Conservation (phyloP, 2,329 filamentous ascomycete species). For the Coleophoma crateriformis region DNA sequence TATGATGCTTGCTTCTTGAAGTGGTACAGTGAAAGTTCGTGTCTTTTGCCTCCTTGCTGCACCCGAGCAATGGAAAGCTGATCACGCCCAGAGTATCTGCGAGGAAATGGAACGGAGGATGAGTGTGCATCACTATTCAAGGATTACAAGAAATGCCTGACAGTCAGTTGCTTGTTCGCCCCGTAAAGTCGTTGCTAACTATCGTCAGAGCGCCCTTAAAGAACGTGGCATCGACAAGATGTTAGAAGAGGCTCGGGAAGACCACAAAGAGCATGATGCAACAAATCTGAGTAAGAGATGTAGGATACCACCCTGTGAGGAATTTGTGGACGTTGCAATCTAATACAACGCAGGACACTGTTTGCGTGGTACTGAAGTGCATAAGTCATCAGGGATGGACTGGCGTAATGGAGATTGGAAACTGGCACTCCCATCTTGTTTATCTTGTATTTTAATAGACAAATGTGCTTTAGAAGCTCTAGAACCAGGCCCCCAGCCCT, state of each 20-base stretch:
- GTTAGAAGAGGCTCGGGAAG: conserved; percentile 83
- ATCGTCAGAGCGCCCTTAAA: conserved; percentile 70
- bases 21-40: conserved; percentile 97
- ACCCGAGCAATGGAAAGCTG: conserved; percentile 4
- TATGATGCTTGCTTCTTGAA: conserved; percentile 98
- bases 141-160: conserved; percentile 81
- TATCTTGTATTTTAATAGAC: no score
- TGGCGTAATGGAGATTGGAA: no score
- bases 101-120: conserved; percentile 73
- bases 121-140: conserved; percentile 85
- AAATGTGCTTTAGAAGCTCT: no score
- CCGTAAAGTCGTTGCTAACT: no score
- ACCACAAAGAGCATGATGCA: conserved; percentile 81
- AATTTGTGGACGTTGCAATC: neutral
- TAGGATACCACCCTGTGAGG: conserved; percentile 10
- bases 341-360: neutral
- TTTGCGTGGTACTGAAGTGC: no score
- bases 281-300: conserved; percentile 52
- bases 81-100: conserved; percentile 68
- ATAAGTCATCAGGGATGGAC: no score
- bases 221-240: conserved; percentile 88
- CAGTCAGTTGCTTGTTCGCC: conserved; percentile 41
- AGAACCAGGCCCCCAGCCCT: no score
- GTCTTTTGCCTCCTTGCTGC: conserved; percentile 7
- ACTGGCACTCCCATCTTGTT: no score